A percentile compares a stretch with the other conserved stretches of the same genome.
These are phyloP conservation scores for Candida montana DNA, from an alignment of 805 yeast genomes.

Conservation along the genomic window DNA sequence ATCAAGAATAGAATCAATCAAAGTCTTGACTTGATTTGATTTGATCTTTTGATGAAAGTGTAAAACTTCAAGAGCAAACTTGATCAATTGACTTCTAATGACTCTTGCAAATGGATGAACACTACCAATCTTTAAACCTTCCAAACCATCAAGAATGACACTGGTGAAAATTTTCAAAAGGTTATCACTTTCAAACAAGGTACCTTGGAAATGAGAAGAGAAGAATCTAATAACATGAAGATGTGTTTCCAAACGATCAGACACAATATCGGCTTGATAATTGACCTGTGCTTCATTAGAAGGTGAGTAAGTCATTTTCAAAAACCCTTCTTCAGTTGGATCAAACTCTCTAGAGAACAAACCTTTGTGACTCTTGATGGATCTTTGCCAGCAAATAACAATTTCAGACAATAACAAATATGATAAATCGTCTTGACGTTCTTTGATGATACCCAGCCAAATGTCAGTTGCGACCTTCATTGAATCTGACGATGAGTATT, in stretches of 20 bases:
- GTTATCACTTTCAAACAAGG: constrained; percentile 65
- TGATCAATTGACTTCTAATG: constrained; percentile 66
- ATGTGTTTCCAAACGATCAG: constrained; percentile 59
- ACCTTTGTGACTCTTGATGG: constrained; percentile 57
- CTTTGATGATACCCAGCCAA: constrained; percentile 77
- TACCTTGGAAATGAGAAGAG: constrained; percentile 74
- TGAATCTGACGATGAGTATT: constrained; percentile 49
- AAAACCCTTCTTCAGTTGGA: constrained; percentile 51
- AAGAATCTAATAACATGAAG: constrained; percentile 60
- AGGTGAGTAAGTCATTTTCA: constrained; percentile 86
- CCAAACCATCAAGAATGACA: constrained; percentile 51
- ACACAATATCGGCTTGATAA: constrained; percentile 44
- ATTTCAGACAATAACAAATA: constrained; percentile 64
- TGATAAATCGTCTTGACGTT: constrained; percentile 51
- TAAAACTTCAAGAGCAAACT: constrained; percentile 62
- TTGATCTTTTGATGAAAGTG: constrained; percentile 46
- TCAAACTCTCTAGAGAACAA: constrained; percentile 57
- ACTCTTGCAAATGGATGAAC: constrained; percentile 78
- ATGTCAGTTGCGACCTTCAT: constrained; percentile 64
- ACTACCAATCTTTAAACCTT: constrained; percentile 52
- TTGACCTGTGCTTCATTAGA: constrained; percentile 59
- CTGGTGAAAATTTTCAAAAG: constrained; percentile 64
- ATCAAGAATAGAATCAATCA: constrained; percentile 47
- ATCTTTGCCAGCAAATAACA: constrained; percentile 59
- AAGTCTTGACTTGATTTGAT: constrained; percentile 37